Percentiles rank a stretch among this genome's conserved stretches.
Conservation (phyloP, 345 rosid genomes). For the Arabis alpina region DNA sequence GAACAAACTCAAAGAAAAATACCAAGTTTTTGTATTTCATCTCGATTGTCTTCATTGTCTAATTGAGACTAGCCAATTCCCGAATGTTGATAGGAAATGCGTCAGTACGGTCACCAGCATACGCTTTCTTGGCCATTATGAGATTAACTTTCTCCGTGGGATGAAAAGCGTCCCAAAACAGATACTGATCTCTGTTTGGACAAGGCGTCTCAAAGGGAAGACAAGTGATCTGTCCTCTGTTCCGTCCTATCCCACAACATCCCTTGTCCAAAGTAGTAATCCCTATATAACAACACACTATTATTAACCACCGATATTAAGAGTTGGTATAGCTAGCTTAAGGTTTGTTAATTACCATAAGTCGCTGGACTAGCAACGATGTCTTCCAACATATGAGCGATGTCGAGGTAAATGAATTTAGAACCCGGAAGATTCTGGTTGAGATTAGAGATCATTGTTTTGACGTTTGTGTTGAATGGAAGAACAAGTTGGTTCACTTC, state of each 20-base stretch:
- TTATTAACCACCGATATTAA: neutral
- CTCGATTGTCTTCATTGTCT: conserved; percentile 15
- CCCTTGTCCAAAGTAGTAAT: conserved; percentile 74
- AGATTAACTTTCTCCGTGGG: conserved; percentile 90
- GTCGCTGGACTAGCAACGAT: conserved; percentile 51
- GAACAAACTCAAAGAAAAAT: conserved; percentile 4
- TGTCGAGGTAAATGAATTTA: conserved; percentile 63
- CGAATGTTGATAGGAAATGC: conserved; percentile 79
- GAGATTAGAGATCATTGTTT: conserved; percentile 72
- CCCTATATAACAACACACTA: conserved; percentile 43
- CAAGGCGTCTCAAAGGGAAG: conserved; percentile 94
- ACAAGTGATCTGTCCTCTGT: conserved; percentile 92
- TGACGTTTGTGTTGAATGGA: conserved; percentile 83
- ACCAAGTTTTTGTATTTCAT: neutral
- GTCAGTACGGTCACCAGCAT: conserved; percentile 57
- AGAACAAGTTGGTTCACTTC: conserved; percentile 74
- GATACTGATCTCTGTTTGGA: conserved; percentile 60
- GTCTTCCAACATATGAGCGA: conserved; percentile 65
- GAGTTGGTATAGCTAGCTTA: neutral
- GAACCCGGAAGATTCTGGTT: conserved; percentile 67
- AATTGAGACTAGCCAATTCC: conserved; percentile 63
- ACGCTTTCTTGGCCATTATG: conserved; percentile 71
- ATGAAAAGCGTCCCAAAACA: conserved; percentile 98
- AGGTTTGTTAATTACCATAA: conserved; percentile 54
- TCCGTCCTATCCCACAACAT: conserved; percentile 90